Base-by-base conservation (phyloP, 805 yeast species). In the Sporopachydermia lactativora region DNA sequence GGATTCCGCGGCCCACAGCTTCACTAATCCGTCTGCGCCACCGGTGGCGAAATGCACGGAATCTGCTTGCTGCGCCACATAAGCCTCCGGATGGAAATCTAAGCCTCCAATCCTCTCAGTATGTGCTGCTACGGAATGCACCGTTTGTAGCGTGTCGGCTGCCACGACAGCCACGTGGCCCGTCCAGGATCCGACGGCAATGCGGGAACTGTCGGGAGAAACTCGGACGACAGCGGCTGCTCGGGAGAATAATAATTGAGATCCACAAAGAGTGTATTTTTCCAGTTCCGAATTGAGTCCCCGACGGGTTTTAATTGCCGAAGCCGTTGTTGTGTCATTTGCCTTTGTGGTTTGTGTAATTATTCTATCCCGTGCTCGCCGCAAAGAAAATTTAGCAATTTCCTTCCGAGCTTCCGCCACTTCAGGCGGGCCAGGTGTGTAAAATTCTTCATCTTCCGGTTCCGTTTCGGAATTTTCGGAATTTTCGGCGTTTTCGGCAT, bases 131-230 rank as follows among this genome's bases (percentile, higher is more conserved):
- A 79, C 56, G 3, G 66, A 55, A 0, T 57, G 49, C 3, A 56
- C 47, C 37, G 68, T 55, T n/a, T 80, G 35, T 1, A 83, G 45
- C 13, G 13, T 24, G n/a, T 24, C 31, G n/a, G 13, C n/a, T 8
- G 31, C n/a, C 13, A 24, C 31, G n/a, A 8, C 8, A 45, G 67
- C 69, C 3, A 84, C 49, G 18, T 66, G 65, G 3, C 96, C 96
- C 45, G 77, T 73, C 96, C 97, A 89, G 31, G 92, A 81, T 0
- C 86, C 92, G 11, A 75, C 64, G 0, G 84, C 80, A 2, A 82
- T 56, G 2, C 46, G 40, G 2, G 49, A 36, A 3, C 61, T 55
- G 40, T 61, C 52, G 0, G 61, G 57, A 3, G 74, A 63, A 43
- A 72, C 64, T 4, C 72, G 49, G 1, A 77, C 72, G 2, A 64